Percentiles rank a stretch among this genome's conserved stretches.
Evolutionary conservation across 345 rosid species (phyloP).

Genomic region (Syzygium oleosum): DNA sequence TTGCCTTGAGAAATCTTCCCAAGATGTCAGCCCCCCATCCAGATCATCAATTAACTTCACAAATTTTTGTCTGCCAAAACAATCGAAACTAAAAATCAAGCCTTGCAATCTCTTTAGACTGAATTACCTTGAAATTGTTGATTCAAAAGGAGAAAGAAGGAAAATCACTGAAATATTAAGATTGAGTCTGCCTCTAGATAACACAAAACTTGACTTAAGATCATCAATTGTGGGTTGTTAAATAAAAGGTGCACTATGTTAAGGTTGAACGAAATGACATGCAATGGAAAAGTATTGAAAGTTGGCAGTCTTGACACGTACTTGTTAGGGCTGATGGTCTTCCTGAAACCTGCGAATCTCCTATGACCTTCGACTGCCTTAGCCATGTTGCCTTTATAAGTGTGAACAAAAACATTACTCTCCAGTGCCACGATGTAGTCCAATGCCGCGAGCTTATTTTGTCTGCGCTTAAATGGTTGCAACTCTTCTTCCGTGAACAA

Average conservation of each 20-base stretch:
- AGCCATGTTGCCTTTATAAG: slow-evolving; percentile 83
- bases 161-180: neutral
- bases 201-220: neutral
- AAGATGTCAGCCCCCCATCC: slow-evolving; percentile 32
- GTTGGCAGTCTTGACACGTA: slow-evolving; percentile 1
- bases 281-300: neutral
- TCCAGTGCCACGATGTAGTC: slow-evolving; percentile 58
- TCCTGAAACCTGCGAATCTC: slow-evolving; percentile 56
- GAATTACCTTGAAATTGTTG: neutral
- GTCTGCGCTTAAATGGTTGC: slow-evolving; percentile 17
- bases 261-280: neutral
- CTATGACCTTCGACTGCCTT: slow-evolving; percentile 69
- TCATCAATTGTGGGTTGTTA: neutral
- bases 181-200: neutral
- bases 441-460: slow-evolving; percentile 64
- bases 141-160: neutral
- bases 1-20: slow-evolving; percentile 38
- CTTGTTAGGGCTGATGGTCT: slow-evolving; percentile 69
- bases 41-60: slow-evolving; percentile 48
- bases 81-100: neutral
- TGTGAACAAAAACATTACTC: slow-evolving; percentile 52
- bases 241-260: neutral
- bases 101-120: neutral
- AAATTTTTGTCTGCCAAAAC: slow-evolving; percentile 35
- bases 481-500: slow-evolving; percentile 54